Conservation (phyloP, 257 asterid species). For the Solanum appendiculatum region DNA sequence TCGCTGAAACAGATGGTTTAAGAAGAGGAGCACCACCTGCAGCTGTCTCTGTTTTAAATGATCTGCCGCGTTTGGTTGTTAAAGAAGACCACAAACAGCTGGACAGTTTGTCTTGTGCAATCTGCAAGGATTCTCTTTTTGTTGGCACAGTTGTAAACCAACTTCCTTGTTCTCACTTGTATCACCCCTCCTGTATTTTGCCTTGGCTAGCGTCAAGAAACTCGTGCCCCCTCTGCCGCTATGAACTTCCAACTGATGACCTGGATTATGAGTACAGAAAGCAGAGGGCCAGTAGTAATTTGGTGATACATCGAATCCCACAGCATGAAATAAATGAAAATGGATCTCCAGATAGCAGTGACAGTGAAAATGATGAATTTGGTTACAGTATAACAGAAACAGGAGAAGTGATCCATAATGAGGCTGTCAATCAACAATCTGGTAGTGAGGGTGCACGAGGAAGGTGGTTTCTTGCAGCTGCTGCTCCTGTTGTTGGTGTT, state of each 20-base stretch:
- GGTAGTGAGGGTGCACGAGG: slow-evolving; percentile 17
- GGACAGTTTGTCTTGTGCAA: slow-evolving; percentile 56
- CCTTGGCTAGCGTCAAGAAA: slow-evolving; percentile 82
- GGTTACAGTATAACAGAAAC: not conserved
- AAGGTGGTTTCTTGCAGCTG: slow-evolving; percentile 54
- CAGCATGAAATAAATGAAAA: slow-evolving; percentile 27
- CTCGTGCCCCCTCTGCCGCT: slow-evolving; percentile 91
- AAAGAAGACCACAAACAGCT: slow-evolving; percentile 28
- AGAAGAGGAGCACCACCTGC: slow-evolving; percentile 81
- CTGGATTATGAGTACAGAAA: slow-evolving; percentile 59
- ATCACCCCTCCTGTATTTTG: slow-evolving; percentile 72
- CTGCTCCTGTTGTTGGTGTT: slow-evolving; percentile 61
- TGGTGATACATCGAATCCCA: slow-evolving; percentile 4
- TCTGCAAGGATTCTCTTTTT: slow-evolving; percentile 74
- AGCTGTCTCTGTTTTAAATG: slow-evolving; percentile 46
- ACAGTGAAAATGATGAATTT: slow-evolving; percentile 14
- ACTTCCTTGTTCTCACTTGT: slow-evolving; percentile 80
- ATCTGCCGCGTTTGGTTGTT: slow-evolving; percentile 37
- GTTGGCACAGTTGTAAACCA: slow-evolving; percentile 52
- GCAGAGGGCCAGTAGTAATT: slow-evolving; percentile 12
- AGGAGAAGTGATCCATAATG: slow-evolving; percentile 13
- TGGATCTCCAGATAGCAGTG: slow-evolving; percentile 22
- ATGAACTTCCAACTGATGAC: slow-evolving; percentile 89
- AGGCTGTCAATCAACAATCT: slow-evolving; percentile 8
- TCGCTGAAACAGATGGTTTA: slow-evolving; percentile 46